Percentiles rank a stretch among this genome's conserved stretches.
Evolutionary conservation across 805 yeast genomes (phyloP).

Genomic region (Soucietia sequanensis): DNA sequence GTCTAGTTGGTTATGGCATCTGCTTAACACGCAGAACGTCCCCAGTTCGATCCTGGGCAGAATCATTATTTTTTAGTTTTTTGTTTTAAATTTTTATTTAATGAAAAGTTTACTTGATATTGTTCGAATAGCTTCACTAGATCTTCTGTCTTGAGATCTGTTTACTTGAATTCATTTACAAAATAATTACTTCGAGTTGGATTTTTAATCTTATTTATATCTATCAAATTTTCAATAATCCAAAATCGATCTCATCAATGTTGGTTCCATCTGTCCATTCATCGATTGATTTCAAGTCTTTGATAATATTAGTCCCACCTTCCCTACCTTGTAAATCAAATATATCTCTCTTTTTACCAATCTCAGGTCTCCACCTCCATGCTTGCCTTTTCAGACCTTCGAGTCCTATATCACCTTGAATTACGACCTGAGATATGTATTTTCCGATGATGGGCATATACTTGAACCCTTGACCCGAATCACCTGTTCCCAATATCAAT

Average conservation of each 20-base stretch:
- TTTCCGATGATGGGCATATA: slow-evolving; percentile 34
- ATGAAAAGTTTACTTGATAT: too few relatives aligned
- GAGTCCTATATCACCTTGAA: slow-evolving; percentile 25
- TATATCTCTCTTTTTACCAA: slow-evolving; percentile 2
- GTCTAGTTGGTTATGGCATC: slow-evolving; percentile 4
- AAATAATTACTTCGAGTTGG: too few relatives aligned
- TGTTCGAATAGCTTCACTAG: too few relatives aligned
- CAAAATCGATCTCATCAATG: not conserved
- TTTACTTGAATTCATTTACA: too few relatives aligned
- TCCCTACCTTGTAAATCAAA: slow-evolving; percentile 4
- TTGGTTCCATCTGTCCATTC: slow-evolving; percentile 4
- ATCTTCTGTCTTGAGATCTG: too few relatives aligned
- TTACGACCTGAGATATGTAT: slow-evolving; percentile 48
- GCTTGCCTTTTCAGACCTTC: slow-evolving; percentile 16
- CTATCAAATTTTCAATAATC: too few relatives aligned
- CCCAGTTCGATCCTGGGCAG: slow-evolving; percentile 99
- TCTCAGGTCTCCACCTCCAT: slow-evolving; percentile 9
- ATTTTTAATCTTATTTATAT: too few relatives aligned
- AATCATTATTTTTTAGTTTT: slow-evolving; percentile 70
- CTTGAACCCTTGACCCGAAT: slow-evolving; percentile 33
- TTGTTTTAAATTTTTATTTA: too few relatives aligned
- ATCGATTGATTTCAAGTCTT: slow-evolving; percentile 4
- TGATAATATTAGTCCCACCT: slow-evolving; percentile 6
- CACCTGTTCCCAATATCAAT: slow-evolving; percentile 32
- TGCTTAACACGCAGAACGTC: slow-evolving; percentile 88